phyloP scores from a whole-genome alignment of 306 rosid genomes.

The Acacia confusa region DNA sequence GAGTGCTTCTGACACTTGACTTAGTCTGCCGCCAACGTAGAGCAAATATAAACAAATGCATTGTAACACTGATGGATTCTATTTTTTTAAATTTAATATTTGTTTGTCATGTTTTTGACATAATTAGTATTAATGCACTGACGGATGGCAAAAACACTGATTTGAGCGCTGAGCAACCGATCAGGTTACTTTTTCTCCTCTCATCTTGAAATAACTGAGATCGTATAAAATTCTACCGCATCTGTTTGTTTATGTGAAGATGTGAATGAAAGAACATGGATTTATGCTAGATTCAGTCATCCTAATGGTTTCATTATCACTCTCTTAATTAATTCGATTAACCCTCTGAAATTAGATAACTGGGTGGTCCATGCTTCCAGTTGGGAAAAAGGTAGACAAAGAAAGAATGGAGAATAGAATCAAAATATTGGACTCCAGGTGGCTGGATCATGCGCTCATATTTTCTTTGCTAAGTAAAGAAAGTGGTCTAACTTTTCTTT shows the following conservation, averaged over 20 bases:
- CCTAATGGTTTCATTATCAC: neutral
- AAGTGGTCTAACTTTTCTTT: neutral
- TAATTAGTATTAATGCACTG: no score
- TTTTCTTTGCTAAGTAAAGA: neutral
- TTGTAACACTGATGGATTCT: neutral
- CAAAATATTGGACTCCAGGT: neutral
- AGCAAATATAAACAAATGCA: conserved; percentile 3
- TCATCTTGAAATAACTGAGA: neutral
- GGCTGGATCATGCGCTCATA: neutral
- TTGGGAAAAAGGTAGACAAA: neutral
- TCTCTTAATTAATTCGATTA: neutral
- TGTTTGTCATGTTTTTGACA: no score
- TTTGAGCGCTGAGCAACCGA: neutral
- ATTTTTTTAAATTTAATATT: neutral
- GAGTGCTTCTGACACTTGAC: conserved; percentile 12
- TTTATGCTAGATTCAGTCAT: neutral
- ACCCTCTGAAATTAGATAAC: neutral
- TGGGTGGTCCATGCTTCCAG: neutral
- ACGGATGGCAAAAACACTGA: neutral
- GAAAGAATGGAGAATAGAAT: neutral
- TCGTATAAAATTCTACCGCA: neutral
- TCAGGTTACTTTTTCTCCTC: neutral
- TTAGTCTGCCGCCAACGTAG: neutral
- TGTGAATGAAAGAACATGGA: neutral
- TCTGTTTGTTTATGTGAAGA: neutral